These are phyloP conservation scores for Platanus orientalis DNA, from an alignment of 164 flowering plant genomes.

Conservation along the genomic window DNA sequence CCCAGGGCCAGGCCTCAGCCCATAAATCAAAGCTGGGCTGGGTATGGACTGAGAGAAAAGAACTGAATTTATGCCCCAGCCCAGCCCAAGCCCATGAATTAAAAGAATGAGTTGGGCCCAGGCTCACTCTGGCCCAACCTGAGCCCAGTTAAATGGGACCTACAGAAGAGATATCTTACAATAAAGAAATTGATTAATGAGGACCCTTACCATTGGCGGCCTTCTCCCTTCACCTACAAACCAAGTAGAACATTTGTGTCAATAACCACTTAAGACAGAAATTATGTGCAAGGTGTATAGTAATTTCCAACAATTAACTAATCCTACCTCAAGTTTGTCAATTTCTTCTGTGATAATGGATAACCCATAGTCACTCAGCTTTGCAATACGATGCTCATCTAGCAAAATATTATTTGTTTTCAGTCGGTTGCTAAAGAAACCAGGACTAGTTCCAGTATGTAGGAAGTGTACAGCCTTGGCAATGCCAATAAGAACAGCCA, in stretches of 20 bases:
- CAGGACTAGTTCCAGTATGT: conserved; percentile 83
- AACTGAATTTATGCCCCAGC: too few relatives aligned
- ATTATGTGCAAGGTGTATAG: background rate
- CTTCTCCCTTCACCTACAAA: conserved; percentile 57
- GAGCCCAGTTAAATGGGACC: background rate
- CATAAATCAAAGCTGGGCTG: too few relatives aligned
- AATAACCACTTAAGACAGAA: conserved; percentile 7
- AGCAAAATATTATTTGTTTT: conserved; percentile 70
- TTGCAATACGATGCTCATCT: conserved; percentile 76
- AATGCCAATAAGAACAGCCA: conserved; percentile 68
- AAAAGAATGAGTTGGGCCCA: too few relatives aligned
- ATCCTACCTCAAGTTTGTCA: conserved; percentile 57
- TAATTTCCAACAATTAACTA: background rate
- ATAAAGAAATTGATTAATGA: background rate
- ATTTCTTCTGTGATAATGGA: conserved; percentile 61
- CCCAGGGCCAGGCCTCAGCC: too few relatives aligned
- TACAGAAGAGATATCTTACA: background rate
- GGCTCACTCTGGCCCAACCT: too few relatives aligned
- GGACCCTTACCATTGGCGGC: conserved; percentile 44
- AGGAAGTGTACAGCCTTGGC: conserved; percentile 91
- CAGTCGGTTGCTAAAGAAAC: conserved; percentile 60
- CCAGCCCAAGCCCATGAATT: too few relatives aligned
- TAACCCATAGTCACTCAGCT: conserved; percentile 87
- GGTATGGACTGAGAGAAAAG: too few relatives aligned
- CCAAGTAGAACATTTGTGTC: conserved; percentile 3